Evolutionary conservation across 345 rosid genomes (phyloP).

Genomic region (Hibiscus tridactylites): DNA sequence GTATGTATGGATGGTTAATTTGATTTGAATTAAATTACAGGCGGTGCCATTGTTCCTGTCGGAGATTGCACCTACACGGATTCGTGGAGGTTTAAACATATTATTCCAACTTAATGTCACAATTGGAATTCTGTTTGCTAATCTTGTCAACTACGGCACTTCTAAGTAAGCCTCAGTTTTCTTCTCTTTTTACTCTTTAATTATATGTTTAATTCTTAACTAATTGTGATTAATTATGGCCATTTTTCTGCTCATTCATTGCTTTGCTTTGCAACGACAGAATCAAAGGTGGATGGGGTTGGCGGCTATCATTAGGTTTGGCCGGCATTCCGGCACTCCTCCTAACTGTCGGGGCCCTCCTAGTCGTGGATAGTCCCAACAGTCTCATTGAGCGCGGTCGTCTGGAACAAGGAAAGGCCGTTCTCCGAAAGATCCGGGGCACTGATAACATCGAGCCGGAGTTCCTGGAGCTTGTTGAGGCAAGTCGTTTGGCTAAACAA

Average conservation of each 20-base stretch:
- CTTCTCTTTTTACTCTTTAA: not conserved
- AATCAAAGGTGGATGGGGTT: slow-evolving; percentile 81
- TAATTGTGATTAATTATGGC: too few relatives aligned
- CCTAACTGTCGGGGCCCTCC: slow-evolving; percentile 65
- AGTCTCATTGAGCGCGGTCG: slow-evolving; percentile 83
- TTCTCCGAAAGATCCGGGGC: slow-evolving; percentile 70
- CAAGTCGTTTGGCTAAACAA: slow-evolving; percentile 72
- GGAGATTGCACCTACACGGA: slow-evolving; percentile 91
- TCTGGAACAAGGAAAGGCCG: slow-evolving; percentile 80
- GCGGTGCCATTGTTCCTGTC: slow-evolving; percentile 93
- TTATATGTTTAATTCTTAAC: not conserved
- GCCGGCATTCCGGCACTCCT: slow-evolving; percentile 87
- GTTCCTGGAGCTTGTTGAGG: slow-evolving; percentile 79
- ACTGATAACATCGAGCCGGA: slow-evolving; percentile 79
- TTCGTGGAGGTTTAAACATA: slow-evolving; percentile 88
- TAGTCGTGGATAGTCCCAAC: slow-evolving; percentile 83
- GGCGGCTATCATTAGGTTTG: slow-evolving; percentile 84
- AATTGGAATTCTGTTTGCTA: slow-evolving; percentile 87
- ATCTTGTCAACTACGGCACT: slow-evolving; percentile 87
- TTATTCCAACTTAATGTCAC: slow-evolving; percentile 92
- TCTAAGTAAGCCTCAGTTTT: slow-evolving; percentile 44
- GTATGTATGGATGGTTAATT: too few relatives aligned
- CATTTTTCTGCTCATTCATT: not conserved
- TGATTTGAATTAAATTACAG: slow-evolving; percentile 20
- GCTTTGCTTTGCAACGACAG: slow-evolving; percentile 25